Conservation (phyloP, 2,329 filamentous ascomycete species). For the Aspergillus fumigatiaffinis region DNA sequence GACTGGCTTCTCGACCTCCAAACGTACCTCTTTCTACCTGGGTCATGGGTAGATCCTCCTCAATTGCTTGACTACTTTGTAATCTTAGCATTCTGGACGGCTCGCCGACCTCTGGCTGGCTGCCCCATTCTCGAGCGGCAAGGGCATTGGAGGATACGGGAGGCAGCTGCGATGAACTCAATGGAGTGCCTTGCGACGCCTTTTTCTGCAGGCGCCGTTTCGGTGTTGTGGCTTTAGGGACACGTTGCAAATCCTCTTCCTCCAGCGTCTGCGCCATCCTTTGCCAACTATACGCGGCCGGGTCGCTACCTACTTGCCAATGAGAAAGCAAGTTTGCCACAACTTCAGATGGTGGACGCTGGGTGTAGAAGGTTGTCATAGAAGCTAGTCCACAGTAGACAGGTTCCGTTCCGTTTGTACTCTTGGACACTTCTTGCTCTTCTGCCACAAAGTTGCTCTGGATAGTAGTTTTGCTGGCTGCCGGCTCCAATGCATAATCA, state of each 20-base stretch:
- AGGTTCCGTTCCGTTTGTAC: background rate
- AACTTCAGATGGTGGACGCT: conserved; percentile 18
- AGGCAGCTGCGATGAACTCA: conserved; percentile 14
- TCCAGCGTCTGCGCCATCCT: conserved; percentile 17
- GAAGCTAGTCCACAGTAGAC: conserved; percentile 23
- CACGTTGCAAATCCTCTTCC: conserved; percentile 17
- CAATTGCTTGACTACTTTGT: conserved; percentile 32
- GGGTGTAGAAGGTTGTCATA: conserved; percentile 25
- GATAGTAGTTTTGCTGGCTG: background rate
- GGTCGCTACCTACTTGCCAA: conserved; percentile 33
- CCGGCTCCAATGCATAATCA: background rate
- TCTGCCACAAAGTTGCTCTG: background rate
- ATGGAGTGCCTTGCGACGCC: conserved; percentile 14
- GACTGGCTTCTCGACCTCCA: conserved; percentile 31
- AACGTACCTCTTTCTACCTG: conserved; percentile 38
- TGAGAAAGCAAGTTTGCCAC: conserved; percentile 31
- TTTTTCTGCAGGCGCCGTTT: conserved; percentile 26
- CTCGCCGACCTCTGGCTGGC: conserved; percentile 26
- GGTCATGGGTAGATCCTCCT: conserved; percentile 37
- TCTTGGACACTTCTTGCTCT: background rate
- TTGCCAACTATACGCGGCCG: conserved; percentile 33
- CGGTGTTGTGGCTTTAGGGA: conserved; percentile 13
- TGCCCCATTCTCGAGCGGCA: conserved; percentile 27
- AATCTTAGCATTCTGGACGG: conserved; percentile 14
- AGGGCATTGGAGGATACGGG: conserved; percentile 23